Base-by-base conservation (phyloP, 2,329 filamentous ascomycete species). In the Penicillium corylophilum region DNA sequence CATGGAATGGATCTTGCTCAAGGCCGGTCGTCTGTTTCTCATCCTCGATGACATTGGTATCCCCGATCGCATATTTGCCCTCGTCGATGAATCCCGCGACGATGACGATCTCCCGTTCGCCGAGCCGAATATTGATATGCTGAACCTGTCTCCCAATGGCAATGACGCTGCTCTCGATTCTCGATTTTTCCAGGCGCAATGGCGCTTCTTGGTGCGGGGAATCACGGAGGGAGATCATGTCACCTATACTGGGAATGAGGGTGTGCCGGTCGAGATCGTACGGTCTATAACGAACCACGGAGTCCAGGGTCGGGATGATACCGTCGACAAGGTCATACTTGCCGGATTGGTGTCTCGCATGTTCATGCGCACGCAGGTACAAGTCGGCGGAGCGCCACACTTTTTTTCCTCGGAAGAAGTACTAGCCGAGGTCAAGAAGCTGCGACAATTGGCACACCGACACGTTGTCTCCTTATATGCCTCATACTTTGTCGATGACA, bases 1-100 rank as follows among this genome's bases (percentile, higher is more conserved):
- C 59, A 77, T 85, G 60, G 82, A 85, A 64, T 85, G 82, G 81
- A 85, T 86, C 47, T 69, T 86, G 28, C 74, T 79, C 48, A 78
- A 79, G 52, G 80, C 81, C 4, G 77, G 78, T 53, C 76, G 82
- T 29, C 67, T 85, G 13, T 86, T 85, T 57, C 73, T 86, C 28
- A 81, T 83, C 18, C 73, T 86, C 23, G 74, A 77, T 42, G 79
- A 83, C 49, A 77, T 84, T 49, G 81, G 81, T 9, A 78, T 83
- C n/a, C 79, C 82, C n/a, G 81, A 83, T 56, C 79, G 82, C 53
- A 84, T 86, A 40, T 85, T 85, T 57, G 75, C 79, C 2, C 74
- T 83, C 15, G 80, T 85, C 35, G 82, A 85, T 59, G 78, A 80
- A 51, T 82, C 80, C 3, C 82, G 81, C 71, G 81, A 85, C 55